phyloP scores from a whole-genome alignment of 768 basidiomycete species.

The Tylopilus sp. region DNA sequence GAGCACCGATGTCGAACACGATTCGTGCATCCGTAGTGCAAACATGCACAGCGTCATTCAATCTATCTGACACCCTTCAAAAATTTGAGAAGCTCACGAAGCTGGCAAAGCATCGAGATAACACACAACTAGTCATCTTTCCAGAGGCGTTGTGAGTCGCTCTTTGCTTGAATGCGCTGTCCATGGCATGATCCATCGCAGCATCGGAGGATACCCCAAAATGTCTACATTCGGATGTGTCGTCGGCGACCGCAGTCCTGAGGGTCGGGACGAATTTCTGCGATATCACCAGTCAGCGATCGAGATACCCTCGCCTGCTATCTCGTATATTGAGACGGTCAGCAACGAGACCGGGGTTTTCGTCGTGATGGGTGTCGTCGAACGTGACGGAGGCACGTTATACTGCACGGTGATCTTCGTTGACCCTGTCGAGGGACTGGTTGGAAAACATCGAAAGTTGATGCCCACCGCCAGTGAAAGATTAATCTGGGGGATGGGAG shows the following conservation, averaged over 20 bases:
- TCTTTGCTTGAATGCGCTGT: not conserved
- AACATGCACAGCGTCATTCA: conserved; percentile 45
- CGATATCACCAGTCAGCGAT: conserved; percentile 54
- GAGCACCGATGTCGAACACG: conserved; percentile 24
- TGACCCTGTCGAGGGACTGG: conserved; percentile 46
- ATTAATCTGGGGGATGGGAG: conserved; percentile 61
- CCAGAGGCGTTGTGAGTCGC: conserved; percentile 54
- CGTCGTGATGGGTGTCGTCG: conserved; percentile 58
- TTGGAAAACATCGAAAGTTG: conserved; percentile 65
- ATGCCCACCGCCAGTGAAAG: conserved; percentile 61
- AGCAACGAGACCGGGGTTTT: conserved; percentile 48
- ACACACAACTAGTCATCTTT: conserved; percentile 49
- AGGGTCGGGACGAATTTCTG: conserved; percentile 58
- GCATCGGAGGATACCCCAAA: conserved; percentile 61
- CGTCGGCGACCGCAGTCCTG: conserved; percentile 46
- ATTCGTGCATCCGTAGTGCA: conserved; percentile 54
- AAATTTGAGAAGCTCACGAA: conserved; percentile 47
- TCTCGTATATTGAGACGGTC: conserved; percentile 45
- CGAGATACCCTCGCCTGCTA: conserved; percentile 50
- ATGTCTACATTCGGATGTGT: conserved; percentile 41
- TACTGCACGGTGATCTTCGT: conserved; percentile 62
- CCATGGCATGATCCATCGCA: conserved; percentile 14
- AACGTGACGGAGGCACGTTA: conserved; percentile 55
- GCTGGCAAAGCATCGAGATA: conserved; percentile 45
- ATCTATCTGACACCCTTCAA: conserved; percentile 43